Evolutionary conservation across 2,329 filamentous ascomycete genomes (phyloP), one percentile per base, ranked within the genome.

Genomic region (Fusarium pilosicola): DNA sequence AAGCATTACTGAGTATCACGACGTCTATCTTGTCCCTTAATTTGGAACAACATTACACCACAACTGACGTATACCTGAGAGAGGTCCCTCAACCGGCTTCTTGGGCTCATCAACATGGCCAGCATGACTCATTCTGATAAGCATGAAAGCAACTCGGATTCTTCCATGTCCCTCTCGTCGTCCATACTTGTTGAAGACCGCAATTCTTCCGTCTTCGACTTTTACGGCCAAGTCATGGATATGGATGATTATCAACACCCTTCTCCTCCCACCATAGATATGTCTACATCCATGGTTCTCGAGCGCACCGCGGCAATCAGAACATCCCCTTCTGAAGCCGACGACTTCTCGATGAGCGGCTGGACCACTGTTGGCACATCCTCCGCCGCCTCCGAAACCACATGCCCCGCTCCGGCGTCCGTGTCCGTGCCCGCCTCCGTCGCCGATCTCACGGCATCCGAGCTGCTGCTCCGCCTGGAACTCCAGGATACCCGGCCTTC

Each of bases 391-490:
- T 68, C 71, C 34, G 71, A 74, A 42, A 73, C 65, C 5, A 72
- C 68, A 39, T 62, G 71, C 54, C 71, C 71, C 68, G 64, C 71
- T 54, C 52, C 63, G 36, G 52, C 30, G 44, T 74, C 71, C 68
- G 54, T 42, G 46, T 72, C 71, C 71, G 46, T 42, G 26, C 52
- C 64, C 51, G 51, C 36, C 39, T 51, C 70, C 36, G 51, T 46
- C 28, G 45, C 52, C 51, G 71, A 72, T 55, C 65, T 67, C n/a
- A 70, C 65, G 36, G 60, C 60, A 22, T 65, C 70, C 38, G 69
- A 66, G 44, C 46, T 68, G 42, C 52, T 67, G 41, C 44, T 69
- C 70, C 70, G 42, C 24, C 24, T 58, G 18, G 56, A 70, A 34
- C 39, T 52, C 34, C 67, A 64, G 68, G 73, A 72, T 56, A 45